Percentiles rank a stretch among this genome's conserved stretches.
phyloP scores from a whole-genome alignment of 2,329 filamentous ascomycete genomes.

The Chaetomiaceae sp. region DNA sequence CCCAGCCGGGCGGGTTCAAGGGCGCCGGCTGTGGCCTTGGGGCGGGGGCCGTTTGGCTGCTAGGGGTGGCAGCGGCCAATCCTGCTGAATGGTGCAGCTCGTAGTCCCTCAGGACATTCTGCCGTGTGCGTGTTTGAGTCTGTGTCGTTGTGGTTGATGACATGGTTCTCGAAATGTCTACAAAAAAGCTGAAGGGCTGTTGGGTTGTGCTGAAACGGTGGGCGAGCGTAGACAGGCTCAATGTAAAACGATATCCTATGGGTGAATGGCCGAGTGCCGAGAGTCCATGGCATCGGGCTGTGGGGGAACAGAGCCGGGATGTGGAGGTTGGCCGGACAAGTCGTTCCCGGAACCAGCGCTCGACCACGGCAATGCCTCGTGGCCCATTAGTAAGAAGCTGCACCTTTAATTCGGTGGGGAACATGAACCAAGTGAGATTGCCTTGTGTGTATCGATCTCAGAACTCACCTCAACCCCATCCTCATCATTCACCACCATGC shows the following conservation, averaged over 20 bases:
- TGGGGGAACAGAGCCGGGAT: background rate
- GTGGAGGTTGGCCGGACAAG: no score
- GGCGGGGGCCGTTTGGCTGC: background rate
- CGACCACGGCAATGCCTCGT: background rate
- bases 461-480: background rate
- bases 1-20: conserved; percentile 1
- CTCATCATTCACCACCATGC: background rate
- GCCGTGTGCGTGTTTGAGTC: conserved; percentile 5
- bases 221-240: no score
- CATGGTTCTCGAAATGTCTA: background rate
- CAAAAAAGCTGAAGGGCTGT: background rate
- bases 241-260: no score
- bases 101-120: conserved; percentile 7
- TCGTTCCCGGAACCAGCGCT: background rate
- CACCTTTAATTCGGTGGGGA: conserved; percentile 1
- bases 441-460: background rate
- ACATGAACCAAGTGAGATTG: background rate
- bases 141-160: background rate
- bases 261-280: no score
- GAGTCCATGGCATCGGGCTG: background rate
- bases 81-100: conserved; percentile 5
- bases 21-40: background rate
- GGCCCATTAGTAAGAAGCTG: background rate
- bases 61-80: background rate
- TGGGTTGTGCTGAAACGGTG: no score